Evolutionary conservation across 352 stramenopile species (phyloP).

Genomic region (Paralagenidium karlingii): DNA sequence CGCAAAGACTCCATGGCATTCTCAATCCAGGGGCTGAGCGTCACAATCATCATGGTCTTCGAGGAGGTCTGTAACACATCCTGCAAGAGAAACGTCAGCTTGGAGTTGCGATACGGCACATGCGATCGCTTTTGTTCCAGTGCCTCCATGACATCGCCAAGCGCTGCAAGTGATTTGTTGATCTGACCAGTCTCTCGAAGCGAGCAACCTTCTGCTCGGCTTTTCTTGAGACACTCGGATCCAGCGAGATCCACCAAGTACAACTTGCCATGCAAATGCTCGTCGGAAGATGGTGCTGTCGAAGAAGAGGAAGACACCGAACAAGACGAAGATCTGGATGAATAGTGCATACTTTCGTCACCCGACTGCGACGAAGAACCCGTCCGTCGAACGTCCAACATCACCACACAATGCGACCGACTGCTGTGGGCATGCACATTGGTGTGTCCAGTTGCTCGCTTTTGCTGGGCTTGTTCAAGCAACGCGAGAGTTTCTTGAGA

Average conservation of each 20-base stretch:
- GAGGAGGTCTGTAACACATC: conserved; percentile 83
- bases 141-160: conserved; percentile 90
- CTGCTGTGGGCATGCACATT: conserved; percentile 85
- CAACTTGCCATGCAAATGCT: conserved; percentile 72
- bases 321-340: not conserved
- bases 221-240: conserved; percentile 87
- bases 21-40: conserved; percentile 73
- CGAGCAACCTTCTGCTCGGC: conserved; percentile 76
- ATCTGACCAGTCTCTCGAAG: conserved; percentile 70
- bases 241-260: conserved; percentile 90
- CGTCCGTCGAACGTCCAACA: conserved; percentile 80
- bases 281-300: too few relatives aligned
- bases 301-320: not conserved
- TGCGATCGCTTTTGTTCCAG: conserved; percentile 86
- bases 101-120: conserved; percentile 96
- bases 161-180: conserved; percentile 83
- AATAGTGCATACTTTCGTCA: conserved; percentile 15
- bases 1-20: conserved; percentile 78
- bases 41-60: conserved; percentile 94
- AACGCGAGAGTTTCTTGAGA: conserved; percentile 59
- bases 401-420: conserved; percentile 88
- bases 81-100: conserved; percentile 96
- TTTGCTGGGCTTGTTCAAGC: conserved; percentile 45
- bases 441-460: conserved; percentile 76
- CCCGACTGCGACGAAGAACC: conserved; percentile 7